Evolutionary conservation across 2,329 filamentous ascomycete genomes (phyloP), one percentile per base, ranked within the genome.

Genomic region (Lecanosticta acicola): DNA sequence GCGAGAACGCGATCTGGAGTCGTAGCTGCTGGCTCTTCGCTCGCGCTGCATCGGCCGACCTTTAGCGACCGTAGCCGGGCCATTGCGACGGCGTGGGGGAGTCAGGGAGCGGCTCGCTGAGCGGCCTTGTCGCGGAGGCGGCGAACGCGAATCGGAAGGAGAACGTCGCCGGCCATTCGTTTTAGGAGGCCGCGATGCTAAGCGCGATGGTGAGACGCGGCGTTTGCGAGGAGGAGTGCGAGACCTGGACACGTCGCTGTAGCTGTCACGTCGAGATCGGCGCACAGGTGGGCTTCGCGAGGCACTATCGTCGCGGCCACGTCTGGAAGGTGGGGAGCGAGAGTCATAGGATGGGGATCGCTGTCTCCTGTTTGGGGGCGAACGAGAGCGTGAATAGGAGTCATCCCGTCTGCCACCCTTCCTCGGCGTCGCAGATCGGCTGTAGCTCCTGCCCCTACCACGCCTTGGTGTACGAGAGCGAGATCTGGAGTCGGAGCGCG

Each of bases 401-500:
- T 32, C 38, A 16, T 41, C 38, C 17, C 43, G 38, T 11, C 32
- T 46, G 14, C 41, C 32, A 9, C 39, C 39, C 20, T 45, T 49
- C 43, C 39, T 49, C 11, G 49, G 53, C 4, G 52, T 47, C 19
- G 39, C 48, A 17, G 58, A 59, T 10, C 55, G 43, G 4, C 45
- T 45, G 17, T 50, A 37, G 41, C 51, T 58, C 14, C 45, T 43
- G 16, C 49, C 47, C 45, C 50, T 43, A 4, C 38, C 48, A 26
- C 54, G 47, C 32, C 56, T 43, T 17, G 58, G 57, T 13, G 62
- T 58, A 17, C 56, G 53, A 20, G 60, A 59, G 13, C 54, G 45
- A 39, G 49, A n/a, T 67, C 72, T 64, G 85, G 83, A 50, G 76
- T 74, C 61, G 87, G 82, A 32, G 43, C 58, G 54, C 7, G 65